Base-by-base conservation (phyloP, 495 filamentous ascomycete genomes). In the Tuber aestivum region DNA sequence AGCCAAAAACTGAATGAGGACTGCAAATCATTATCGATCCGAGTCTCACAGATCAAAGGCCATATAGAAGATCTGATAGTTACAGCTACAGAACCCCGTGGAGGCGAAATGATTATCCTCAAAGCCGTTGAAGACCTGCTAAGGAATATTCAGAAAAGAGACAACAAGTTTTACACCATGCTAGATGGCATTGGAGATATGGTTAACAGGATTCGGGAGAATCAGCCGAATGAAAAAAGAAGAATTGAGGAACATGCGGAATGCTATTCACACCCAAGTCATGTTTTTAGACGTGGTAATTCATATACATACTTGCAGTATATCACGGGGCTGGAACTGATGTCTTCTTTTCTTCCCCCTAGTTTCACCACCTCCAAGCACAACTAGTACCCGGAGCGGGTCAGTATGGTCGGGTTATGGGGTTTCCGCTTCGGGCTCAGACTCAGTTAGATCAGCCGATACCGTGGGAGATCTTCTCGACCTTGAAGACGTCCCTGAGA, bases 171-270 rank as follows among this genome's bases (percentile, higher is more conserved):
- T 35, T 65, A 32, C 27, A 65, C 56, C 35, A 32, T 65, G 56
- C 32, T 65, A 14, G 56, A 65, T 35, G 56, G 56, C 14, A 27
- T 35, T 65, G 56, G 35, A 65, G 56, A 65, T 65, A 65, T 35
- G 56, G 56, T 65, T 65, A 65, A 18, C n/a, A 35, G 56, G 56
- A 65, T 65, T 65, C 56, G 56, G 27, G 56, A 65, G 56, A 65
- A 2, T 65, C 56, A 65, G 56, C 16, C 35, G 56, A 27, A 65
- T 35, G 27, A 35, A 35, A 27, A 65, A 35, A 65, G 16, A 65
- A 65, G 27, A 27, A 35, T 35, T 35, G 27, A 65, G 12, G 56
- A 35, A 18, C 27, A 65, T 32, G 56, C 12, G 14, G 56, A 35
- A 65, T 65, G 35, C 27, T 65, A 65, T 65, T 35, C 56, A 20